Evolutionary conservation across 2,329 filamentous ascomycete species (phyloP).

Genomic region (Xylariaceae sp.): DNA sequence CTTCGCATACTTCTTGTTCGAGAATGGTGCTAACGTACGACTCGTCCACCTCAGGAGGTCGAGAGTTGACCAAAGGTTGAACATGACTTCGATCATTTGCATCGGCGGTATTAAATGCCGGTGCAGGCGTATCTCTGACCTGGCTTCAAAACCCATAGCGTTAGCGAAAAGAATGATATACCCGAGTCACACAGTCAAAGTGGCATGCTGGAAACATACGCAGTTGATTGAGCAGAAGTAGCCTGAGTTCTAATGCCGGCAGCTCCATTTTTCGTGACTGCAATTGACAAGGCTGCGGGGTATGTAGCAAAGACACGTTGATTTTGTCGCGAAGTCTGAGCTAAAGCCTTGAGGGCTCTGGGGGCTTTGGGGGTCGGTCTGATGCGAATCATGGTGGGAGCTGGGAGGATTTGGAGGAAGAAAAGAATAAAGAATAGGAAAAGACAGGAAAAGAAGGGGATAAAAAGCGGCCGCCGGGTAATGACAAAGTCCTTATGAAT

Average conservation of each 20-base stretch:
- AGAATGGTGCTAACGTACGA: conserved; percentile 60
- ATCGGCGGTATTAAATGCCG: conserved; percentile 57
- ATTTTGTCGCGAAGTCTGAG: conserved; percentile 40
- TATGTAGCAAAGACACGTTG: conserved; percentile 47
- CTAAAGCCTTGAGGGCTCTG: conserved; percentile 50
- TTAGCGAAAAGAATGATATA: conserved; percentile 1
- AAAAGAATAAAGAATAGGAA: conserved; percentile 1
- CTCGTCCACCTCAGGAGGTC: conserved; percentile 71
- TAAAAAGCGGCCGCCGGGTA: not conserved
- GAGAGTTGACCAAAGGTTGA: conserved; percentile 66
- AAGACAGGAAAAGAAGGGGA: conserved; percentile 4
- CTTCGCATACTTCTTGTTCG: not conserved
- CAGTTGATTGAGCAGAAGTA: conserved; percentile 51
- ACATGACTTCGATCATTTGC: conserved; percentile 60
- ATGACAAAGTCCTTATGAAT: not conserved
- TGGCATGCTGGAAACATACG: conserved; percentile 49
- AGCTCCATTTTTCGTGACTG: conserved; percentile 45
- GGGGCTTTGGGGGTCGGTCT: conserved; percentile 50
- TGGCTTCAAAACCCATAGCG: conserved; percentile 44
- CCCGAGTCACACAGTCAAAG: not conserved
- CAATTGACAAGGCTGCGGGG: conserved; percentile 40
- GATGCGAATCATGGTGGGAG: conserved; percentile 51
- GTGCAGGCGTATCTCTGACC: conserved; percentile 62
- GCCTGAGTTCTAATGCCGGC: conserved; percentile 51
- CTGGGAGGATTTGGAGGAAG: conserved; percentile 22